Evolutionary conservation across 106 monocot genomes (phyloP).

Genomic region (Posidonia australis): DNA sequence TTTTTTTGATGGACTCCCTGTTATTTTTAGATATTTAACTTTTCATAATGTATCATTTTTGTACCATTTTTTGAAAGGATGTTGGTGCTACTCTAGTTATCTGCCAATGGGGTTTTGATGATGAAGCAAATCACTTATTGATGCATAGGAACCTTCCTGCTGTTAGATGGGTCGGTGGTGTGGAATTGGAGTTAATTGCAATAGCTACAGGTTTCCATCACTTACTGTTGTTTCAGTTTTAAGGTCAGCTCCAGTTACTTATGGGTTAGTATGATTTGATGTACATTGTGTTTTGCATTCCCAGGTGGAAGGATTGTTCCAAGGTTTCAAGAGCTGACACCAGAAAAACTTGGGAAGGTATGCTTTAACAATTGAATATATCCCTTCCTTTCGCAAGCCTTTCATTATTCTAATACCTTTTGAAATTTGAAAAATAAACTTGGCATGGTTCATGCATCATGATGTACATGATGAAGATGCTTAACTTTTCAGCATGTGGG

Average conservation of each 20-base stretch:
- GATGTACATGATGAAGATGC: no score
- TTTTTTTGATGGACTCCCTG: no score
- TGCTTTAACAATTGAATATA: no score
- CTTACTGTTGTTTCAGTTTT: background rate
- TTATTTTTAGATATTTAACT: background rate
- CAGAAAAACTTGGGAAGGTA: conserved; percentile 97
- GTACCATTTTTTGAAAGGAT: conserved; percentile 39
- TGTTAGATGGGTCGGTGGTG: conserved; percentile 99
- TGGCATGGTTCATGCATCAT: no score
- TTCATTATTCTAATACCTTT: no score
- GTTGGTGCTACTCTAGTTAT: conserved; percentile 95
- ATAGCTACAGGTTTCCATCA: conserved; percentile 74
- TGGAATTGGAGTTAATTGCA: conserved; percentile 96
- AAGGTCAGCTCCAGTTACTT: background rate
- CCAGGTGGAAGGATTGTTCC: conserved; percentile 98
- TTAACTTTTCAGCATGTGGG: no score
- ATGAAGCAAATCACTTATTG: conserved; percentile 97
- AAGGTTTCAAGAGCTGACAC: conserved; percentile 84
- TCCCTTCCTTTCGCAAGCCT: no score
- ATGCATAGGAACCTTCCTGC: conserved; percentile 97
- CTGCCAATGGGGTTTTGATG: conserved; percentile 99
- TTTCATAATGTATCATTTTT: background rate
- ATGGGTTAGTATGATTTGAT: no score
- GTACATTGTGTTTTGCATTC: no score
- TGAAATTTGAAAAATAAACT: no score